phyloP scores from a whole-genome alignment of 495 filamentous ascomycete genomes.

The Neurospora discreta region DNA sequence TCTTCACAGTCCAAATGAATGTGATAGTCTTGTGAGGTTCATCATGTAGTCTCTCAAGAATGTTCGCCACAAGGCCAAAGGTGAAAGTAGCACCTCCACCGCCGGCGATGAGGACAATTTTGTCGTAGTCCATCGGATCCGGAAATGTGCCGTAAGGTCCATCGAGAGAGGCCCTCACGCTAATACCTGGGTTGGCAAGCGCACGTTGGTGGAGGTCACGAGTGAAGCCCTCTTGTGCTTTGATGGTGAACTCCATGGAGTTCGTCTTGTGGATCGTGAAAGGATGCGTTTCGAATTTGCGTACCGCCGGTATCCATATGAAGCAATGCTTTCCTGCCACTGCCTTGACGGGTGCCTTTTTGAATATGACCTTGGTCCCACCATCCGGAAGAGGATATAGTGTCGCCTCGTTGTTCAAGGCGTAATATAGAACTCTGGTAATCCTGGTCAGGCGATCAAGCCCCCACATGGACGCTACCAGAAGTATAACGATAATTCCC shows the following conservation, averaged over 20 bases:
- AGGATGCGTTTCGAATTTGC: constrained; percentile 46
- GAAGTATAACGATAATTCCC: constrained; percentile 31
- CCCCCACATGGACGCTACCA: constrained; percentile 39
- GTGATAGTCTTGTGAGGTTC: constrained; percentile 35
- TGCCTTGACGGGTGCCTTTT: constrained; percentile 32
- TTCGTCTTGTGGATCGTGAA: constrained; percentile 47
- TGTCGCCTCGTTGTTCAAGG: constrained; percentile 43
- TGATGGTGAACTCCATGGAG: constrained; percentile 44
- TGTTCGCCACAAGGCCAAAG: constrained; percentile 41
- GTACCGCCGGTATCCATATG: constrained; percentile 48
- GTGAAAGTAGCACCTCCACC: constrained; percentile 50
- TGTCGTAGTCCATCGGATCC: constrained; percentile 44
- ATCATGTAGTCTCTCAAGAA: constrained; percentile 33
- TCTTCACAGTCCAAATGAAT: constrained; percentile 43
- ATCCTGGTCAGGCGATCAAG: constrained; percentile 41
- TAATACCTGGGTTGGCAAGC: constrained; percentile 32
- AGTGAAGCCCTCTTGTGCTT: constrained; percentile 47
- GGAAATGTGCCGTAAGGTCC: constrained; percentile 49
- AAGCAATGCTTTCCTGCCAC: constrained; percentile 50
- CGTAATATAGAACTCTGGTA: constrained; percentile 35
- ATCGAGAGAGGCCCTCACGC: constrained; percentile 41
- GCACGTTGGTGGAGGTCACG: constrained; percentile 41
- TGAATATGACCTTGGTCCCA: constrained; percentile 44
- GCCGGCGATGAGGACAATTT: constrained; percentile 47
- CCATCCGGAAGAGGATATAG: constrained; percentile 44